Percentiles rank a stretch among this genome's conserved stretches.
Conservation (phyloP, 2,329 filamentous ascomycete species). For the Hymenoscyphus fructigenus region DNA sequence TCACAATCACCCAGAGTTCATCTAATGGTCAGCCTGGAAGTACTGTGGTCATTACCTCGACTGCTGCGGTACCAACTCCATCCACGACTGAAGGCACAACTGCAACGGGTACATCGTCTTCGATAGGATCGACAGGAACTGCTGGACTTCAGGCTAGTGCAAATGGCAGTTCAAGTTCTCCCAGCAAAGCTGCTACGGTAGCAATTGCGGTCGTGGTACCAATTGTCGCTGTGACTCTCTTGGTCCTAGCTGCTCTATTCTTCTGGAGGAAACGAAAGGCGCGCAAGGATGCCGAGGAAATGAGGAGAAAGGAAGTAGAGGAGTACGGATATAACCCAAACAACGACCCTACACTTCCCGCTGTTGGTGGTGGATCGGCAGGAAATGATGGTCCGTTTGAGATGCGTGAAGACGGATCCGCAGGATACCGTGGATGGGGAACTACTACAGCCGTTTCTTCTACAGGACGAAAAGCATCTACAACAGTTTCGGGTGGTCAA, state of each 20-base stretch:
- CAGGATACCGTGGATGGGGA: conserved; percentile 94
- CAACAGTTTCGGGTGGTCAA: conserved; percentile 76
- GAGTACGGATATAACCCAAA: conserved; percentile 99
- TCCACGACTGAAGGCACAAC: conserved; percentile 5
- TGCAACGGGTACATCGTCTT: conserved; percentile 25
- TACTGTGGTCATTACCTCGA: conserved; percentile 16
- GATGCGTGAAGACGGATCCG: conserved; percentile 73
- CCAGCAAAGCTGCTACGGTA: conserved; percentile 68
- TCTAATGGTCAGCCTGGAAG: conserved; percentile 1
- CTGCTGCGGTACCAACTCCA: conserved; percentile 8
- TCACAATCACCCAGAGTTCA: conserved; percentile 20
- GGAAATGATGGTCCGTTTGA: conserved; percentile 60
- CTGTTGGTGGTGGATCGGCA: conserved; percentile 40
- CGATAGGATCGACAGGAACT: conserved; percentile 28
- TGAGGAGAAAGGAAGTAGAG: conserved; percentile 91
- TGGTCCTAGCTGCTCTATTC: conserved; percentile 74
- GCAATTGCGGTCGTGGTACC: conserved; percentile 93
- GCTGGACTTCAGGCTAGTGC: conserved; percentile 19
- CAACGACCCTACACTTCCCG: conserved; percentile 77
- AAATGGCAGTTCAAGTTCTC: conserved; percentile 23
- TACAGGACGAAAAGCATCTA: conserved; percentile 80
- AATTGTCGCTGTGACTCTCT: conserved; percentile 79
- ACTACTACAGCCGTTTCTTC: conserved; percentile 70
- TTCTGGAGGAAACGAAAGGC: conserved; percentile 89
- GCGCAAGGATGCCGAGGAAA: conserved; percentile 79